These are phyloP conservation scores for Backusella morwellensis DNA, from an alignment of 192 early-diverging fungal genomes.

Conservation along the genomic window DNA sequence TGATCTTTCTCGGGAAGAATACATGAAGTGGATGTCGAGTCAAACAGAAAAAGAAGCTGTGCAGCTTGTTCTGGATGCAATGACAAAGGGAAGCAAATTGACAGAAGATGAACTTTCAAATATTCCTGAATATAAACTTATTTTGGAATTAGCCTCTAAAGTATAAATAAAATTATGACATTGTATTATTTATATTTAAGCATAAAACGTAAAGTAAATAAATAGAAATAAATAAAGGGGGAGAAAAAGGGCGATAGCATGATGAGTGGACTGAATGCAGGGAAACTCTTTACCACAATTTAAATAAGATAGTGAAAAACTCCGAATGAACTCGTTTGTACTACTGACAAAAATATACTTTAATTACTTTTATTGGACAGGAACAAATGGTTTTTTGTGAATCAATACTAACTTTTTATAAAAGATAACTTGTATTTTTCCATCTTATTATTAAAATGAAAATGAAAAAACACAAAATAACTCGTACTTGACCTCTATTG, in stretches of 20 bases:
- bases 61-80: slow-evolving; percentile 32
- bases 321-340: not conserved
- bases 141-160: slow-evolving; percentile 21
- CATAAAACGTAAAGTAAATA: not conserved
- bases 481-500: not conserved
- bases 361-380: not conserved
- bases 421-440: not conserved
- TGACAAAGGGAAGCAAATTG: slow-evolving; percentile 24
- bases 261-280: not conserved
- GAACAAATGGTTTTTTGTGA: slow-evolving; percentile 1
- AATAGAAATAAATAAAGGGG: not conserved
- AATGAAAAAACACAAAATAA: not conserved
- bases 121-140: slow-evolving; percentile 31
- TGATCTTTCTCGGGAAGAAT: slow-evolving; percentile 58
- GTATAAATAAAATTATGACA: not conserved
- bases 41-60: slow-evolving; percentile 50
- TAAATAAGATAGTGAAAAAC: not conserved
- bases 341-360: not conserved
- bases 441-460: not conserved
- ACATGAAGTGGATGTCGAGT: slow-evolving; percentile 60
- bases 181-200: not conserved
- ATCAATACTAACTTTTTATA: not conserved
- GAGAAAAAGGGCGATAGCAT: not conserved
- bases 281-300: not conserved
- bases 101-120: slow-evolving; percentile 19